These are phyloP conservation scores for Cyclotella cryptica DNA, from an alignment of 108 stramenopile genomes.

Conservation along the genomic window DNA sequence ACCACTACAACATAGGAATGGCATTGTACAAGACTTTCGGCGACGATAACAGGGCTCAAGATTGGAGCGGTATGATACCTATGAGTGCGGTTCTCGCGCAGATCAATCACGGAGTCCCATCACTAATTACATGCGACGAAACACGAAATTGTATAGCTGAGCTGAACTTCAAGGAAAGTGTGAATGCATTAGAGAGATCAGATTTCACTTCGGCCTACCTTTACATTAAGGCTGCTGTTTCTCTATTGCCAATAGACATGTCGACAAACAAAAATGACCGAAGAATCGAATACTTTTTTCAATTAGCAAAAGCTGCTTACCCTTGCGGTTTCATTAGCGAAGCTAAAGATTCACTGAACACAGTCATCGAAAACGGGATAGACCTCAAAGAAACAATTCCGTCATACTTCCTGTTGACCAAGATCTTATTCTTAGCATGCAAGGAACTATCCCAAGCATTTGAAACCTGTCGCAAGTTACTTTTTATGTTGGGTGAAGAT, in stretches of 20 bases:
- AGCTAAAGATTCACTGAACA: not conserved
- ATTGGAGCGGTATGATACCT: too few relatives aligned
- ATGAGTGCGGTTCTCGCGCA: too few relatives aligned
- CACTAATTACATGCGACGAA: not conserved
- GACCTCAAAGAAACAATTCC: not conserved
- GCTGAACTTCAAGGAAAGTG: slow-evolving; percentile 1
- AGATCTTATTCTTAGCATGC: not conserved
- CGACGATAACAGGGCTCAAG: too few relatives aligned
- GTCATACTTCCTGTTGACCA: not conserved
- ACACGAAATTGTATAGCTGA: not conserved
- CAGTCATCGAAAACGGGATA: not conserved
- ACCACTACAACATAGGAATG: slow-evolving; percentile 1
- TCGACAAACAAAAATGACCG: slow-evolving; percentile 15
- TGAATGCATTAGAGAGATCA: slow-evolving; percentile 6
- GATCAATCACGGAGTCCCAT: slow-evolving; percentile 2
- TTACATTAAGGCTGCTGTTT: slow-evolving; percentile 13
- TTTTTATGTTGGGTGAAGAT: not conserved
- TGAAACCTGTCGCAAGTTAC: not conserved
- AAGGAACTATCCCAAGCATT: not conserved
- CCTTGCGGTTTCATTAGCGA: slow-evolving; percentile 1
- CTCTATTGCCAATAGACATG: not conserved
- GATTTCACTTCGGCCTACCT: not conserved
- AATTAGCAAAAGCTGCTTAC: not conserved
- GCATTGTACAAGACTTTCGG: too few relatives aligned
- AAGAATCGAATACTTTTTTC: not conserved